phyloP scores from a whole-genome alignment of 768 basidiomycete species.

The Lentinula detonsa region DNA sequence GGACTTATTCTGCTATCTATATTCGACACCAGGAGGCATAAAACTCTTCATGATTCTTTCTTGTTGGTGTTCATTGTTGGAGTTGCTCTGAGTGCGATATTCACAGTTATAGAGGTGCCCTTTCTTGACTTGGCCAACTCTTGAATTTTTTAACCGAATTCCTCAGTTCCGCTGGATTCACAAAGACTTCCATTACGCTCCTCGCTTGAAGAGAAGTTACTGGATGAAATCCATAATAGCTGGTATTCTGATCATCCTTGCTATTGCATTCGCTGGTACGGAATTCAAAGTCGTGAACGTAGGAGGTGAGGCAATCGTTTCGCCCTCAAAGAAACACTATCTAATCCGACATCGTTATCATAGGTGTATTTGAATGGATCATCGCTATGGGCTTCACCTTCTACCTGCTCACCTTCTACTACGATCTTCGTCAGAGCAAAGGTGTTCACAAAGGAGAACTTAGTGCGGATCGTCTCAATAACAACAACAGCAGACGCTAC shows the following conservation, averaged over 20 bases:
- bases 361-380: slow-evolving; percentile 69
- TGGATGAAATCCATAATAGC: slow-evolving; percentile 58
- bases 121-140: neutral
- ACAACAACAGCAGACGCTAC: slow-evolving; percentile 5
- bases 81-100: slow-evolving; percentile 66
- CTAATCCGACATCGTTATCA: neutral
- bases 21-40: slow-evolving; percentile 59
- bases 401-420: slow-evolving; percentile 68
- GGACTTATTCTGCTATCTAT: slow-evolving; percentile 67
- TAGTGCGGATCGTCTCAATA: slow-evolving; percentile 14
- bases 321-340: neutral
- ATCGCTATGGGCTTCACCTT: slow-evolving; percentile 70
- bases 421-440: slow-evolving; percentile 61
- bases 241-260: slow-evolving; percentile 47
- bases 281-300: slow-evolving; percentile 37
- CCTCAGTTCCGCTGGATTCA: slow-evolving; percentile 60
- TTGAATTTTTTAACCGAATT: neutral
- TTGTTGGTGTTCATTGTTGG: slow-evolving; percentile 71
- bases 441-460: slow-evolving; percentile 45
- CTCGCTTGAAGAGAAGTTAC: slow-evolving; percentile 48
- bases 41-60: slow-evolving; percentile 49
- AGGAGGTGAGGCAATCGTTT: slow-evolving; percentile 34
- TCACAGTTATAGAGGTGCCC: slow-evolving; percentile 62
- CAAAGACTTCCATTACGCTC: slow-evolving; percentile 41
- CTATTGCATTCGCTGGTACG: slow-evolving; percentile 56